Evolutionary conservation across 2,329 filamentous ascomycete genomes (phyloP).

Genomic region (Aureobasidium musti): DNA sequence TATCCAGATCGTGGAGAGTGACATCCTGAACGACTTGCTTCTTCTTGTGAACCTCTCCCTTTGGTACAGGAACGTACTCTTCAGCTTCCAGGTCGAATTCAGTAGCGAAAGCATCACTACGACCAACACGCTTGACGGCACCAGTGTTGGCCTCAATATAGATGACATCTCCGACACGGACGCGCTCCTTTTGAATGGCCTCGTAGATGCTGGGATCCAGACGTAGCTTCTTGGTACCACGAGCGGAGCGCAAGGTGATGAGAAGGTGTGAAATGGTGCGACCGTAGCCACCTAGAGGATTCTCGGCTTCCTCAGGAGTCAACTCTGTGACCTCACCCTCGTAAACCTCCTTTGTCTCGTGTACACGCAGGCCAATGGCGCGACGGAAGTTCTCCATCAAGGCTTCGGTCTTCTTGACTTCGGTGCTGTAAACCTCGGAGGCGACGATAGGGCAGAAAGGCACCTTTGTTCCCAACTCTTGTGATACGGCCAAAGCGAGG

Average conservation of each 20-base stretch:
- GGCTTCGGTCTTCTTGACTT: constrained; percentile 99
- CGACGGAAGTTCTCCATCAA: constrained; percentile 99
- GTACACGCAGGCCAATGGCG: constrained; percentile 93
- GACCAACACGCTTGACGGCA: constrained; percentile 93
- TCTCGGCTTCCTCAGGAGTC: constrained; percentile 96
- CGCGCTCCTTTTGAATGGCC: constrained; percentile 96
- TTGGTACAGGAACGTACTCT: constrained; percentile 97
- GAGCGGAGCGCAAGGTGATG: constrained; percentile 91
- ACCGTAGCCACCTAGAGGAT: constrained; percentile 93
- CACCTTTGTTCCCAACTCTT: constrained; percentile 96
- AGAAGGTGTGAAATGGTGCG: constrained; percentile 96
- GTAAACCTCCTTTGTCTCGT: constrained; percentile 99
- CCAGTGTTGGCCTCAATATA: constrained; percentile 99
- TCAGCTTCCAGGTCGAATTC: constrained; percentile 99
- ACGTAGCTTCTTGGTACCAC: constrained; percentile 95
- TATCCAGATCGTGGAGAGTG: constrained; percentile 92
- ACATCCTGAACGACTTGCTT: constrained; percentile 99
- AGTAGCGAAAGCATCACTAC: constrained; percentile 95
- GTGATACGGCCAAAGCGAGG: constrained; percentile 89
- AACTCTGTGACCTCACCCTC: constrained; percentile 98
- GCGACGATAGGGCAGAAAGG: constrained; percentile 98
- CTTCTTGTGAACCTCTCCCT: constrained; percentile 99
- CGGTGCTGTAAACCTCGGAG: constrained; percentile 95
- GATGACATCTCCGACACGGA: constrained; percentile 94
- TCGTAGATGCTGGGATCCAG: constrained; percentile 99